Evolutionary conservation across 345 rosid species (phyloP).

Genomic region (Moringa oleifera): DNA sequence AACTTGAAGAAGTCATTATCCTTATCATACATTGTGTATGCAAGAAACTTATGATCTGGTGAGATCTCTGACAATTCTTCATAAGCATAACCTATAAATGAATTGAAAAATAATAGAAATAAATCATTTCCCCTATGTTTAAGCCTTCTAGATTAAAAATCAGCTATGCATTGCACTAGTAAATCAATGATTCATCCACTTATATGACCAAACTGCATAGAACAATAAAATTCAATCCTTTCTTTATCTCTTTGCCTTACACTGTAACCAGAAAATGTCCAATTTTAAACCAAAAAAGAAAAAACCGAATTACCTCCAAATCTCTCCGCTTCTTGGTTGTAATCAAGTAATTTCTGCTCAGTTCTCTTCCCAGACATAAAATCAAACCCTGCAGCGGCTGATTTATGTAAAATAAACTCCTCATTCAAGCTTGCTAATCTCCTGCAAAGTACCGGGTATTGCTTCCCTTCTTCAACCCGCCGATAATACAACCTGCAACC

Average conservation of each 20-base stretch:
- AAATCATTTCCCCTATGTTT: background rate
- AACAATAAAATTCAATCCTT: background rate
- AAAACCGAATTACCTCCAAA: constrained; percentile 86
- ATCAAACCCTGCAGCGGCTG: constrained; percentile 82
- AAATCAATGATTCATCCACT: background rate
- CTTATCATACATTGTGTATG: constrained; percentile 97
- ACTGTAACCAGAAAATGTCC: no score
- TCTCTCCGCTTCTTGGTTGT: constrained; percentile 91
- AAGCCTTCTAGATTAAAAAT: background rate
- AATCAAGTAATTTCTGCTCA: constrained; percentile 94
- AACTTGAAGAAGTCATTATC: constrained; percentile 77
- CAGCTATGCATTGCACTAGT: background rate
- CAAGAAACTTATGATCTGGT: constrained; percentile 83
- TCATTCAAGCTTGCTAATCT: constrained; percentile 72
- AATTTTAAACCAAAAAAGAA: no score
- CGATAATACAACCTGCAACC: constrained; percentile 77
- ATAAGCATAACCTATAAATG: constrained; percentile 74
- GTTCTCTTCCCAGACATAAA: constrained; percentile 77
- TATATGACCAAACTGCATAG: background rate
- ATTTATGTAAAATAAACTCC: constrained; percentile 70
- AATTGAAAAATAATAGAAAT: constrained; percentile 1
- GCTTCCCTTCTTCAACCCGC: constrained; percentile 91
- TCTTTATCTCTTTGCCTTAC: no score
- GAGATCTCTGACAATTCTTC: constrained; percentile 94
- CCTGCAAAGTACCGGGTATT: constrained; percentile 74